Conservation (phyloP, 2,329 filamentous ascomycete genomes). For the Sarocladiaceae sp. region DNA sequence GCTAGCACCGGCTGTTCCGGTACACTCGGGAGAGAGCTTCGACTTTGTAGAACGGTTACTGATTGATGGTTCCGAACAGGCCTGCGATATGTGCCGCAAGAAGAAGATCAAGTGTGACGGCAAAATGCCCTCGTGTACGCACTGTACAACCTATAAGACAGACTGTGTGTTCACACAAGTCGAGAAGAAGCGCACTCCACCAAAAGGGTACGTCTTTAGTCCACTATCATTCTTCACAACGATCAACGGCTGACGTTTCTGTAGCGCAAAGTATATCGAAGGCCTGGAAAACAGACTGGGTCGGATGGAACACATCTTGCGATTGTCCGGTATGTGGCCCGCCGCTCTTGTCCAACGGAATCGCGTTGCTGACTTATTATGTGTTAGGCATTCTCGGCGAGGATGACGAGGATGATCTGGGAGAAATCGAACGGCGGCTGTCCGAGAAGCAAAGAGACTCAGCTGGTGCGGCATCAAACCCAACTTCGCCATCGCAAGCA, state of each 20-base stretch:
- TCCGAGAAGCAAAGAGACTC: slow-evolving; percentile 51
- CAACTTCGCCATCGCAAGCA: slow-evolving; percentile 47
- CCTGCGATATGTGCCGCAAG: slow-evolving; percentile 95
- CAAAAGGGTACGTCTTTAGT: slow-evolving; percentile 86
- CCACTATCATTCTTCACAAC: neutral
- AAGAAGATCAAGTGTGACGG: slow-evolving; percentile 98
- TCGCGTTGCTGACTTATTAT: slow-evolving; percentile 12
- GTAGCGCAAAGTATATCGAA: slow-evolving; percentile 94
- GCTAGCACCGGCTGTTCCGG: slow-evolving; percentile 6
- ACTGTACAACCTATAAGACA: slow-evolving; percentile 97
- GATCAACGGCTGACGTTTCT: slow-evolving; percentile 17
- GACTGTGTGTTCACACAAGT: slow-evolving; percentile 97
- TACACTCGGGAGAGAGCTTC: neutral
- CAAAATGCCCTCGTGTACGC: slow-evolving; percentile 89
- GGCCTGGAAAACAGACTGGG: slow-evolving; percentile 89
- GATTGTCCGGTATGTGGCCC: slow-evolving; percentile 62
- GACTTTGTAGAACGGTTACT: slow-evolving; percentile 6
- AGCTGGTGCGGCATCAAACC: slow-evolving; percentile 41
- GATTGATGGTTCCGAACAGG: slow-evolving; percentile 42
- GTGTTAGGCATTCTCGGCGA: slow-evolving; percentile 68
- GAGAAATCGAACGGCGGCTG: slow-evolving; percentile 76
- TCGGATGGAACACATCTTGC: slow-evolving; percentile 91
- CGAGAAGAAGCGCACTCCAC: slow-evolving; percentile 96
- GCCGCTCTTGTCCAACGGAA: neutral
- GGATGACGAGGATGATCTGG: slow-evolving; percentile 82